Evolutionary conservation across 208 protist species (phyloP).

Genomic region (Leishmania martiniquensis): DNA sequence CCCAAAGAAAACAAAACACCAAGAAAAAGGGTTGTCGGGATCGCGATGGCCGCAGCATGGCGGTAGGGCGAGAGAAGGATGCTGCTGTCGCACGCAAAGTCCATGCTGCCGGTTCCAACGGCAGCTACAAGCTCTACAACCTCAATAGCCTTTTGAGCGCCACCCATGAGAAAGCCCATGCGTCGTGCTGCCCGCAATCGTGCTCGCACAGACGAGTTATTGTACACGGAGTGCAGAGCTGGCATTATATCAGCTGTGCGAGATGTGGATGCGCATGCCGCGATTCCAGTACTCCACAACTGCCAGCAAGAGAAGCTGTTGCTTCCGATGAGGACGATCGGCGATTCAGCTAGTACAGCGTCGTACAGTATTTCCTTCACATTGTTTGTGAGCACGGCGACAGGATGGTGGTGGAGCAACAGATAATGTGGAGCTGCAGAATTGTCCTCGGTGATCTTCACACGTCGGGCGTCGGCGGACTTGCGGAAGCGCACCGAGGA

Average conservation of each 20-base stretch:
- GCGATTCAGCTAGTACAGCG: conserved; percentile 16
- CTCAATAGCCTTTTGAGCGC: conserved; percentile 39
- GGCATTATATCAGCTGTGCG: neutral
- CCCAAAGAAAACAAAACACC: neutral
- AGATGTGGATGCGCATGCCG: neutral
- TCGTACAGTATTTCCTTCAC: conserved; percentile 5
- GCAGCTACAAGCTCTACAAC: conserved; percentile 33
- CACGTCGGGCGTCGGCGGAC: neutral
- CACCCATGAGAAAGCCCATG: conserved; percentile 47
- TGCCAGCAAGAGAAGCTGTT: neutral
- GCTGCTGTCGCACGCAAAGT: conserved; percentile 20
- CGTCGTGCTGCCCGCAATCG: conserved; percentile 20
- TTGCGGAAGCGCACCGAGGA: neutral
- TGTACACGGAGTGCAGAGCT: neutral
- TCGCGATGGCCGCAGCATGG: neutral
- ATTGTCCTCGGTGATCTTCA: conserved; percentile 4
- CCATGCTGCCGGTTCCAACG: conserved; percentile 20
- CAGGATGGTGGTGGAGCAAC: neutral
- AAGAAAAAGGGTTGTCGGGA: conserved; percentile 15
- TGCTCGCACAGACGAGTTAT: conserved; percentile 18
- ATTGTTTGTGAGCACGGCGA: conserved; percentile 11
- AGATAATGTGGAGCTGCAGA: neutral
- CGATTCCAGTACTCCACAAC: neutral
- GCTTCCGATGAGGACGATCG: conserved; percentile 10
- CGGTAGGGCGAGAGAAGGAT: conserved; percentile 14